Evolutionary conservation across 768 basidiomycete genomes (phyloP).

Genomic region (Boletales sp.): DNA sequence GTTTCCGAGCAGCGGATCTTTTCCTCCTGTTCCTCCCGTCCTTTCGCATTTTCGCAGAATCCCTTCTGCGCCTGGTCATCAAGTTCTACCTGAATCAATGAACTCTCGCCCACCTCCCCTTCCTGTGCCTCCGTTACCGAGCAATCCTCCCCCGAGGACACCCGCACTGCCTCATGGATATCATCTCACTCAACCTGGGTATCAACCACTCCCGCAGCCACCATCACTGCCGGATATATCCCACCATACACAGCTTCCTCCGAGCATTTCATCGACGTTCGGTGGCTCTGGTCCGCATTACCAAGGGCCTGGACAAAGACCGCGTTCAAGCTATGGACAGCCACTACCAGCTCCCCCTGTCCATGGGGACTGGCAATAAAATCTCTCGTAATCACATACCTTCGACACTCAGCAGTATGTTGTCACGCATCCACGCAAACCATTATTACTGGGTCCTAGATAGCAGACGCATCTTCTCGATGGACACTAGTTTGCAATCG

Average conservation of each 20-base stretch:
- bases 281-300: slow-evolving; percentile 30
- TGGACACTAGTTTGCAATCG: neutral
- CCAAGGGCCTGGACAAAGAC: slow-evolving; percentile 40
- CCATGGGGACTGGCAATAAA: slow-evolving; percentile 28
- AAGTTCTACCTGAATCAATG: slow-evolving; percentile 22
- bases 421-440: slow-evolving; percentile 11
- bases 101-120: slow-evolving; percentile 20
- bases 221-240: slow-evolving; percentile 31
- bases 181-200: slow-evolving; percentile 39
- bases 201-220: slow-evolving; percentile 33
- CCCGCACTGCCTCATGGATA: slow-evolving; percentile 47
- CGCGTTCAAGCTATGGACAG: slow-evolving; percentile 31
- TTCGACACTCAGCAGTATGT: slow-evolving; percentile 16
- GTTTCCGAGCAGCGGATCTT: slow-evolving; percentile 16
- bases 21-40: slow-evolving; percentile 16
- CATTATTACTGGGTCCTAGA: slow-evolving; percentile 10
- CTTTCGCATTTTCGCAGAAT: slow-evolving; percentile 34
- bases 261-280: slow-evolving; percentile 20
- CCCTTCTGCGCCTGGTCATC: slow-evolving; percentile 22
- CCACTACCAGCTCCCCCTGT: slow-evolving; percentile 24
- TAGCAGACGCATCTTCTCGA: slow-evolving; percentile 8
- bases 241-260: slow-evolving; percentile 25
- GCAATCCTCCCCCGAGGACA: slow-evolving; percentile 35
- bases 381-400: slow-evolving; percentile 4
- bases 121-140: slow-evolving; percentile 26